A percentile compares a stretch with the other conserved stretches of the same genome.
phyloP scores from a whole-genome alignment of 768 basidiomycete genomes.

The Tulasnella sp. region DNA sequence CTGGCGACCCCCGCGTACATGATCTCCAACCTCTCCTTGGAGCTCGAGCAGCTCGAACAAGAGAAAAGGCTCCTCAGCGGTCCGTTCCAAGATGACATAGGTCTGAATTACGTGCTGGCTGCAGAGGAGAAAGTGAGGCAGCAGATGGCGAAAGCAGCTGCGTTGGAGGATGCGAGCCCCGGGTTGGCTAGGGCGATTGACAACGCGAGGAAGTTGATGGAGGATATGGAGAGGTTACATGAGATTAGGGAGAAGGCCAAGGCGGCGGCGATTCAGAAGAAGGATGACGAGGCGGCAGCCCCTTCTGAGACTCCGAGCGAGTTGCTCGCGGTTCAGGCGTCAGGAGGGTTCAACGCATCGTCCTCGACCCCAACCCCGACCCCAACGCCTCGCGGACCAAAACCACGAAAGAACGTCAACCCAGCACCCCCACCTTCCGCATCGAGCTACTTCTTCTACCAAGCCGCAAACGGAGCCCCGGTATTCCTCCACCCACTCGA shows the following conservation, averaged over 20 bases:
- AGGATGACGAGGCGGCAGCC: slow-evolving; percentile 24
- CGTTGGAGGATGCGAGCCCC: slow-evolving; percentile 53
- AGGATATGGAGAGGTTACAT: not conserved
- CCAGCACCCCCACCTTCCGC: slow-evolving; percentile 72
- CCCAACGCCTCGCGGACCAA: slow-evolving; percentile 14
- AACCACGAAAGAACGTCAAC: slow-evolving; percentile 50
- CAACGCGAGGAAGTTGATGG: slow-evolving; percentile 36
- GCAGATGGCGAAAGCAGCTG: slow-evolving; percentile 71
- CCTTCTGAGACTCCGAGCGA: slow-evolving; percentile 36
- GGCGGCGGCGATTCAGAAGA: slow-evolving; percentile 20
- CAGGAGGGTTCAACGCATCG: slow-evolving; percentile 8
- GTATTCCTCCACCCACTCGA: slow-evolving; percentile 94
- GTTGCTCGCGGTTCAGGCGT: slow-evolving; percentile 41
- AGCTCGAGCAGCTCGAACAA: slow-evolving; percentile 60
- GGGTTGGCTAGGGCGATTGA: slow-evolving; percentile 57
- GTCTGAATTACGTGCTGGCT: slow-evolving; percentile 68
- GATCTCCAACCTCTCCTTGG: slow-evolving; percentile 58
- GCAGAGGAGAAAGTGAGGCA: slow-evolving; percentile 68
- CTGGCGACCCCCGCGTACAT: slow-evolving; percentile 85
- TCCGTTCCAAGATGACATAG: slow-evolving; percentile 51
- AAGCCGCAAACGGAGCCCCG: slow-evolving; percentile 82
- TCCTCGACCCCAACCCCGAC: slow-evolving; percentile 8
- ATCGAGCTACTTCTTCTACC: slow-evolving; percentile 92
- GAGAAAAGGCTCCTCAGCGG: slow-evolving; percentile 64
- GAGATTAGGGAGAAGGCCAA: not conserved